A percentile compares a stretch with the other conserved stretches of the same genome.
These are phyloP conservation scores for Fomitopsis serialis DNA, from an alignment of 768 basidiomycete genomes.

Conservation along the genomic window DNA sequence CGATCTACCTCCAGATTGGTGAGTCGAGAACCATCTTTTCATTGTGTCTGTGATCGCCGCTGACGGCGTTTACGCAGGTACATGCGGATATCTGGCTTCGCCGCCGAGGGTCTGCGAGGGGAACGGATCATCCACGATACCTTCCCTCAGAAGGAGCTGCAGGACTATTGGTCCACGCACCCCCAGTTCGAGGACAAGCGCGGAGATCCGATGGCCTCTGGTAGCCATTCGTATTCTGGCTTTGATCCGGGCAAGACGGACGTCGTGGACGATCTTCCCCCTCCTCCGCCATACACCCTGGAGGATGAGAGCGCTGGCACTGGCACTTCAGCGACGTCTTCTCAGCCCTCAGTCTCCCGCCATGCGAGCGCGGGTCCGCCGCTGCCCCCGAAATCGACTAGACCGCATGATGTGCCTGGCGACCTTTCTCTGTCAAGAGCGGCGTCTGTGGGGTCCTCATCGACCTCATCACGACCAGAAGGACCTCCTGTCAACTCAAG, in stretches of 20 bases:
- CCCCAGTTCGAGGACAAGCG: conserved; percentile 45
- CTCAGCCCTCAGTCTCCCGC: background rate
- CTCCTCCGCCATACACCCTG: conserved; percentile 68
- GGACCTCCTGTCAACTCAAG: conserved; percentile 7
- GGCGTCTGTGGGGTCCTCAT: background rate
- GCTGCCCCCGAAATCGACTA: background rate
- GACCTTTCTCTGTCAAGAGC: background rate
- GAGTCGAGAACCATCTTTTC: conserved; percentile 19
- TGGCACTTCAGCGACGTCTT: background rate
- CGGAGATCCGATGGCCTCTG: background rate
- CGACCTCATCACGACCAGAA: background rate
- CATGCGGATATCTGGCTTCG: conserved; percentile 74
- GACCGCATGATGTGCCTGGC: background rate
- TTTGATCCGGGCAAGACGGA: conserved; percentile 42
- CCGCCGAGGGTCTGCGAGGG: conserved; percentile 59
- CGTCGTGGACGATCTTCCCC: conserved; percentile 40
- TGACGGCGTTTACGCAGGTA: conserved; percentile 40
- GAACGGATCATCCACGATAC: conserved; percentile 59
- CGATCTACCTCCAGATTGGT: conserved; percentile 80
- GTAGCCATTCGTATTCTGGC: conserved; percentile 27
- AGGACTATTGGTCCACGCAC: conserved; percentile 68
- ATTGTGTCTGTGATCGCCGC: conserved; percentile 1
- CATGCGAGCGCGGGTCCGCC: background rate
- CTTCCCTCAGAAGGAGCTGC: conserved; percentile 65
- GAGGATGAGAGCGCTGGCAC: conserved; percentile 31